Conservation (phyloP, 2,329 filamentous ascomycete species). For the Phaeosphaeria sp. region DNA sequence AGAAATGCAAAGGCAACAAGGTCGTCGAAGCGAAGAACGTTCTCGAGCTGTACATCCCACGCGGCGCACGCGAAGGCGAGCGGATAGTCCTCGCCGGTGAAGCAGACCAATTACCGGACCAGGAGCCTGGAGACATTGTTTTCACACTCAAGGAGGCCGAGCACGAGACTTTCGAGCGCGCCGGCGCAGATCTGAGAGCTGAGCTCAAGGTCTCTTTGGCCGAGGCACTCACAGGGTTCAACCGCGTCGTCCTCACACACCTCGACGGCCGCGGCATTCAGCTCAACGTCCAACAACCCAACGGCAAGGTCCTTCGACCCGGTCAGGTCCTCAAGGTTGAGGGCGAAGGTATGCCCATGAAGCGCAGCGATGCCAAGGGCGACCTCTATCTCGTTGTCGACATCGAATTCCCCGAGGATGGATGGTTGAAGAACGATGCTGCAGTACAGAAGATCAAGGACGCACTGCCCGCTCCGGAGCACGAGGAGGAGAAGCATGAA, state of each 20-base stretch:
- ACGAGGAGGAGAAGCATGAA: constrained; percentile 66
- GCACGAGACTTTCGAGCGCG: constrained; percentile 82
- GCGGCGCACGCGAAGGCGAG: constrained; percentile 80
- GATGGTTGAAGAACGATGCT: constrained; percentile 76
- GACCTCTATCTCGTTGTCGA: constrained; percentile 88
- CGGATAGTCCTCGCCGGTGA: constrained; percentile 90
- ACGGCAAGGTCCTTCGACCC: constrained; percentile 80
- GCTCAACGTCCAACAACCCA: constrained; percentile 72
- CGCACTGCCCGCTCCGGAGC: constrained; percentile 70
- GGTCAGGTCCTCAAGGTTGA: constrained; percentile 83
- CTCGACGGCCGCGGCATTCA: constrained; percentile 91
- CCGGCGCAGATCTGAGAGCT: constrained; percentile 83
- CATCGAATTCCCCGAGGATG: constrained; percentile 86
- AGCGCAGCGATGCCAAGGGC: constrained; percentile 82
- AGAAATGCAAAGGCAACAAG: constrained; percentile 96
- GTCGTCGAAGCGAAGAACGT: constrained; percentile 90
- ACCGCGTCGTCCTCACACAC: constrained; percentile 87
- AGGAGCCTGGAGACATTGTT: constrained; percentile 89
- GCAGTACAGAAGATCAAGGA: constrained; percentile 74
- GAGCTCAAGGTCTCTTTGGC: constrained; percentile 80
- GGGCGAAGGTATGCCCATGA: constrained; percentile 94
- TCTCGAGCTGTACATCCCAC: constrained; percentile 93
- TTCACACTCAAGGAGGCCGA: constrained; percentile 84
- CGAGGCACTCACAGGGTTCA: constrained; percentile 88
- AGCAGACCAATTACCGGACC: constrained; percentile 89